Percentiles rank a stretch among this genome's conserved stretches.
phyloP scores from a whole-genome alignment of 352 stramenopile species.

The Aphanomyces cochlioides region DNA sequence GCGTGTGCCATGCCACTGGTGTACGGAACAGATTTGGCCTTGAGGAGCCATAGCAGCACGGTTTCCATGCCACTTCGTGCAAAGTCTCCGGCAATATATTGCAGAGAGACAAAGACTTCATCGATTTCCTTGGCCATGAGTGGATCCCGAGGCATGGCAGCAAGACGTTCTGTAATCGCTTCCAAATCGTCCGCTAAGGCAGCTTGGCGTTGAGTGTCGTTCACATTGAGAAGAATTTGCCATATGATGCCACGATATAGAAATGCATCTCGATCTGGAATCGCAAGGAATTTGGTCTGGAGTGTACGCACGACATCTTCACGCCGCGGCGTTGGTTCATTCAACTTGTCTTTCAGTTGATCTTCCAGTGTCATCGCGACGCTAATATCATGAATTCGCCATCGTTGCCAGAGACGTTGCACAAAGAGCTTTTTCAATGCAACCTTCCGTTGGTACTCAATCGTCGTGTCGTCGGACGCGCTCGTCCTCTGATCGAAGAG shows the following conservation, averaged over 20 bases:
- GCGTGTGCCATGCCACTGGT: conserved; percentile 68
- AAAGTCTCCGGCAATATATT: conserved; percentile 29
- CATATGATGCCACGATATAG: conserved; percentile 58
- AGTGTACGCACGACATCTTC: conserved; percentile 2
- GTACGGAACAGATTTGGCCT: conserved; percentile 75
- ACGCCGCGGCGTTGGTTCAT: neutral
- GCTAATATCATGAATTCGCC: conserved; percentile 23
- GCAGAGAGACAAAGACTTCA: conserved; percentile 44
- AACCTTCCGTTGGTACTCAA: neutral
- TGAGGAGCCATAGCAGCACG: conserved; percentile 74
- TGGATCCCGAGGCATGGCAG: conserved; percentile 60
- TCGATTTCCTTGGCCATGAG: conserved; percentile 56
- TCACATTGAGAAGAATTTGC: conserved; percentile 78
- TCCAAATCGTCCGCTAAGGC: conserved; percentile 68
- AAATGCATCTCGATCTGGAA: conserved; percentile 11
- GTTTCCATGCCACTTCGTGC: conserved; percentile 67
- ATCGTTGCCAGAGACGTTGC: conserved; percentile 9
- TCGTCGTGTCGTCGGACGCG: neutral
- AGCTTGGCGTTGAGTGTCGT: conserved; percentile 72
- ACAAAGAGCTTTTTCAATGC: conserved; percentile 10
- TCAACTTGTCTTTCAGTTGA: conserved; percentile 5
- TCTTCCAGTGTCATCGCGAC: conserved; percentile 6
- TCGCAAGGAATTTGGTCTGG: conserved; percentile 21
- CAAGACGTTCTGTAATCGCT: conserved; percentile 56
- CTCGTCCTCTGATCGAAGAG: neutral